Percentiles rank a stretch among this genome's conserved stretches.
Evolutionary conservation across 129 eudicot species (phyloP).

Genomic region (Ambrosia artemisiifolia): DNA sequence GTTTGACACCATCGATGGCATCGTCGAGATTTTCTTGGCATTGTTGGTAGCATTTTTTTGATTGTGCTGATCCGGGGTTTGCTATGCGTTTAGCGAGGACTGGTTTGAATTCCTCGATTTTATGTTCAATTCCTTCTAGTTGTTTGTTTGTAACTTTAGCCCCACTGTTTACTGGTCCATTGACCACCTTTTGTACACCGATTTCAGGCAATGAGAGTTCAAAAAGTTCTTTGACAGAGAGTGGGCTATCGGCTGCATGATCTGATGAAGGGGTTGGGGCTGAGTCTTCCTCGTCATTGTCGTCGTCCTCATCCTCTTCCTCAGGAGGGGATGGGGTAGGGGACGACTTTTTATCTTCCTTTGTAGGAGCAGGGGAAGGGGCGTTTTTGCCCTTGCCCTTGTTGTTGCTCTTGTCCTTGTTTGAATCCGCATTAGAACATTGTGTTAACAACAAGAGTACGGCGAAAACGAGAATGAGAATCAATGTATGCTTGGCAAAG

Average conservation of each 20-base stretch:
- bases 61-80: neutral
- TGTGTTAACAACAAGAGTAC: neutral
- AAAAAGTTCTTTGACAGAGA: slow-evolving; percentile 12
- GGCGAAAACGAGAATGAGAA: slow-evolving; percentile 8
- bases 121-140: slow-evolving; percentile 12
- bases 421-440: neutral
- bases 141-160: slow-evolving; percentile 8
- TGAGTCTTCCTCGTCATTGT: neutral
- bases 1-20: slow-evolving; percentile 9
- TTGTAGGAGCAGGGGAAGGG: neutral
- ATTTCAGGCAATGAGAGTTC: slow-evolving; percentile 19
- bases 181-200: neutral
- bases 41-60: neutral
- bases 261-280: neutral
- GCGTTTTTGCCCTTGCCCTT: neutral
- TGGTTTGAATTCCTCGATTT: neutral
- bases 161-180: neutral
- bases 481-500: neutral
- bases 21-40: slow-evolving; percentile 17
- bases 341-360: neutral
- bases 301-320: neutral
- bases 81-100: neutral
- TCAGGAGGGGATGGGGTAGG: neutral
- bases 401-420: neutral
- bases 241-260: neutral